Evolutionary conservation across 257 asterid genomes (phyloP).

Genomic region (Salvia miltiorrhiza): DNA sequence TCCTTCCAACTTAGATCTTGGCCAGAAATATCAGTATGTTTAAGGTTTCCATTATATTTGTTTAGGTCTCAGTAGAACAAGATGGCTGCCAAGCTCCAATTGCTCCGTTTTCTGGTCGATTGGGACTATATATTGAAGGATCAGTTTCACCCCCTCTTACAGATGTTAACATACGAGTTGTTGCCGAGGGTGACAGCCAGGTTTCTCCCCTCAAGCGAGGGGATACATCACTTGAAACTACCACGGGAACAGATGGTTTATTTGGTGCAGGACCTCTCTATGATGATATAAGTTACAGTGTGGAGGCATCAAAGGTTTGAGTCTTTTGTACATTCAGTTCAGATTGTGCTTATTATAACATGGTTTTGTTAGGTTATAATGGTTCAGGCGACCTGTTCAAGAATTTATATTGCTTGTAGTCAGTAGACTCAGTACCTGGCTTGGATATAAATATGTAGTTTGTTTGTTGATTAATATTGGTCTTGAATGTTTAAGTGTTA

Average conservation of each 20-base stretch:
- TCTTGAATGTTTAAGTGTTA: neutral
- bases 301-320: conserved; percentile 89
- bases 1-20: conserved; percentile 10
- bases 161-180: conserved; percentile 62
- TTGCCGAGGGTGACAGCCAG: conserved; percentile 66
- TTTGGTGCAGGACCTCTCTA: conserved; percentile 93
- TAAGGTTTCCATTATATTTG: conserved; percentile 23
- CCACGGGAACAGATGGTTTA: conserved; percentile 67
- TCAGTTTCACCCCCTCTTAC: conserved; percentile 89
- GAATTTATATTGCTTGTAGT: conserved; percentile 8
- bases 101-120: conserved; percentile 73
- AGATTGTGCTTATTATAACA: neutral
- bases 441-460: neutral
- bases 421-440: neutral
- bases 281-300: conserved; percentile 69
- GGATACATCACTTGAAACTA: conserved; percentile 63
- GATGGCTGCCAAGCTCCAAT: conserved; percentile 84
- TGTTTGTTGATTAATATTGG: neutral
- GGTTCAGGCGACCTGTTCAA: conserved; percentile 8
- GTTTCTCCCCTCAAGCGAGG: conserved; percentile 65
- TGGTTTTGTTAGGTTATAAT: conserved; percentile 8
- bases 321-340: conserved; percentile 13
- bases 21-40: conserved; percentile 6
- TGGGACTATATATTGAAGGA: conserved; percentile 88
- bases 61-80: conserved; percentile 61